phyloP scores from a whole-genome alignment of 164 flowering plant genomes.

The Stephania japonica region DNA sequence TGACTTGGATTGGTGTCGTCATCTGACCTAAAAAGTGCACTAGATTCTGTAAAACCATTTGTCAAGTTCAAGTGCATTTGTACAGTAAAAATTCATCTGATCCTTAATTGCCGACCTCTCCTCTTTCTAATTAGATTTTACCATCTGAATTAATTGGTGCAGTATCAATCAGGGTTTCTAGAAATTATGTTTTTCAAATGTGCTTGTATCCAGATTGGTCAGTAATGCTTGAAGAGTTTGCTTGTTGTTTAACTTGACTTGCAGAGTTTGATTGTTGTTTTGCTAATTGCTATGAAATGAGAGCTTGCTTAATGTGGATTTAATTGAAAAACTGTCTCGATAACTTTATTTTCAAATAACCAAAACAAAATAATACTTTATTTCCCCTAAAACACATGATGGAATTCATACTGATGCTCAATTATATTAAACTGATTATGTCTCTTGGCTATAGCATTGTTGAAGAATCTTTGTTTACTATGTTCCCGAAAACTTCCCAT shows the following conservation, averaged over 20 bases:
- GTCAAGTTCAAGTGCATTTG: background rate
- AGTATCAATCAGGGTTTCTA: too few species aligned
- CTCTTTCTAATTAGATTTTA: too few species aligned
- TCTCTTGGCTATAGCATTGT: background rate
- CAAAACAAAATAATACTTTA: too few species aligned
- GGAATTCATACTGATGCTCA: background rate
- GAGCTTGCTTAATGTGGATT: background rate
- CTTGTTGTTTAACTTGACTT: background rate
- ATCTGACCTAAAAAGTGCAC: background rate
- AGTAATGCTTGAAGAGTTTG: background rate
- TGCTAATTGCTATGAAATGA: background rate
- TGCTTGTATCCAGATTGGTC: background rate
- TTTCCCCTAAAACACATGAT: background rate
- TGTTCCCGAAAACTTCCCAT: background rate
- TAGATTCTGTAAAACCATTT: background rate
- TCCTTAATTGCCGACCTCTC: too few species aligned
- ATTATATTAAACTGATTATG: background rate
- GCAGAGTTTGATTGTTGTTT: background rate
- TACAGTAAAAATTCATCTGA: too few species aligned
- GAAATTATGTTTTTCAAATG: background rate
- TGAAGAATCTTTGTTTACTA: background rate
- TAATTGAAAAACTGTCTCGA: background rate
- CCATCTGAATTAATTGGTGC: too few species aligned
- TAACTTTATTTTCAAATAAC: background rate
- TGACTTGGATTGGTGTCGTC: background rate